These are phyloP conservation scores for Aspergillus sp. DNA, from an alignment of 2,329 filamentous ascomycete genomes.

Conservation along the genomic window DNA sequence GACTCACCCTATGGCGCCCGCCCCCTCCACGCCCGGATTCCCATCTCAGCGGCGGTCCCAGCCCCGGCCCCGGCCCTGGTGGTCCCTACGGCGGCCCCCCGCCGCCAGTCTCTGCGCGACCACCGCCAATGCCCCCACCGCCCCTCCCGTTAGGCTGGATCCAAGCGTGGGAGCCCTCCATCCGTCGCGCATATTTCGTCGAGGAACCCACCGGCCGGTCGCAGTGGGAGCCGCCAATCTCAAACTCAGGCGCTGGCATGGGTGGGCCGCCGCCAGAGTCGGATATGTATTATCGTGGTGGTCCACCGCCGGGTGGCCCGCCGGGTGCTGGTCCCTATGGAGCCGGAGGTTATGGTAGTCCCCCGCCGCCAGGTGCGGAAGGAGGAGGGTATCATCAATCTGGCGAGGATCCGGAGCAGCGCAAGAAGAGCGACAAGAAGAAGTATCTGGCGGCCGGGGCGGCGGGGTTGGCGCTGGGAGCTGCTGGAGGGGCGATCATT, in stretches of 20 bases:
- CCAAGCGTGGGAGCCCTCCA: conserved; percentile 54
- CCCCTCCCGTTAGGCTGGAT: conserved; percentile 53
- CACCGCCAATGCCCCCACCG: conserved; percentile 39
- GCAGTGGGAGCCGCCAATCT: conserved; percentile 54
- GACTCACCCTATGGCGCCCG: too few relatives aligned
- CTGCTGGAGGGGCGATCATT: conserved; percentile 50
- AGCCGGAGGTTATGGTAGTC: conserved; percentile 4
- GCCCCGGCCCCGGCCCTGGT: not conserved
- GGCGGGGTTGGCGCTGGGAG: conserved; percentile 50
- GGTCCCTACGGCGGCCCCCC: conserved; percentile 1
- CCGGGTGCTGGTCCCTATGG: conserved; percentile 8
- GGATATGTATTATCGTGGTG: conserved; percentile 13
- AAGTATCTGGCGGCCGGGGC: conserved; percentile 50
- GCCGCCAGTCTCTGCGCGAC: conserved; percentile 15
- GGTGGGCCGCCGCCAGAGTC: conserved; percentile 15
- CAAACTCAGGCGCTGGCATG: conserved; percentile 18
- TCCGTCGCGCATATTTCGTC: conserved; percentile 58
- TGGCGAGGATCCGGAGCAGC: conserved; percentile 18
- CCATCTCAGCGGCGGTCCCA: not conserved
- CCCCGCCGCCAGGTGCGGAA: conserved; percentile 7
- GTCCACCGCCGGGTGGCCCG: conserved; percentile 13
- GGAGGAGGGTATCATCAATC: conserved; percentile 9
- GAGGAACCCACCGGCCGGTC: conserved; percentile 53
- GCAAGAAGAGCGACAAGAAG: conserved; percentile 41
- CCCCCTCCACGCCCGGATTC: conserved; percentile 2